Percentiles rank a stretch among this genome's conserved stretches.
Evolutionary conservation across 192 early-diverging fungal genomes (phyloP).

Genomic region (Coemansia sp.): DNA sequence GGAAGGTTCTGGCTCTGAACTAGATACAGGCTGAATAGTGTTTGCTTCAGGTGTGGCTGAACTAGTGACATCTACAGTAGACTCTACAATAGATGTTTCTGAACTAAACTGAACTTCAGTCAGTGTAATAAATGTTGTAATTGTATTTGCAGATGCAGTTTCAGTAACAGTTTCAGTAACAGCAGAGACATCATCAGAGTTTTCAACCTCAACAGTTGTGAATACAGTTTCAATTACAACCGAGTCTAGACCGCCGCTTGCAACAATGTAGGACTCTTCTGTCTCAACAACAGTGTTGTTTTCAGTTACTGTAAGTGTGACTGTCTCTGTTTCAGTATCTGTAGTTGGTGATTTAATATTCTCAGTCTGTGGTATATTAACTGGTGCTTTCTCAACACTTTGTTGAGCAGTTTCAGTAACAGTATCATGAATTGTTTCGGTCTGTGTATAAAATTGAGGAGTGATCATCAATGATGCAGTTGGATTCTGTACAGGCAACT

Average conservation of each 20-base stretch:
- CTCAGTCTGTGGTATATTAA: background rate
- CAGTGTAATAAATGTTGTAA: constrained; percentile 1
- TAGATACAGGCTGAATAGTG: background rate
- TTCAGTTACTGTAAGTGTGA: background rate
- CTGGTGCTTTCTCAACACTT: background rate
- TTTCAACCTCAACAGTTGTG: background rate
- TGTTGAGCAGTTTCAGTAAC: constrained; percentile 1
- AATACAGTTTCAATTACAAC: constrained; percentile 10
- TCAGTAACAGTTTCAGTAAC: background rate
- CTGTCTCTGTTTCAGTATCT: background rate
- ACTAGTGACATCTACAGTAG: background rate
- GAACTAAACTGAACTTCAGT: background rate
- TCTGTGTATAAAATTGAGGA: background rate
- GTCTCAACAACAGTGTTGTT: background rate
- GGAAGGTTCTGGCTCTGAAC: background rate
- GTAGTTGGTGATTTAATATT: background rate
- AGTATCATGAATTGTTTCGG: constrained; percentile 2
- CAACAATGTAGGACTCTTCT: background rate
- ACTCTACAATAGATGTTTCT: background rate
- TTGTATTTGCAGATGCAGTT: background rate
- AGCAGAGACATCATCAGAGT: background rate
- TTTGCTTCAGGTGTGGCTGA: background rate
- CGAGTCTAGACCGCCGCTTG: background rate
- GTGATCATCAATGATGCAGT: constrained; percentile 1
- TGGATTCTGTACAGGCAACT: background rate